Conservation (phyloP, 2,329 filamentous ascomycete species). For the Venturia nashicola region DNA sequence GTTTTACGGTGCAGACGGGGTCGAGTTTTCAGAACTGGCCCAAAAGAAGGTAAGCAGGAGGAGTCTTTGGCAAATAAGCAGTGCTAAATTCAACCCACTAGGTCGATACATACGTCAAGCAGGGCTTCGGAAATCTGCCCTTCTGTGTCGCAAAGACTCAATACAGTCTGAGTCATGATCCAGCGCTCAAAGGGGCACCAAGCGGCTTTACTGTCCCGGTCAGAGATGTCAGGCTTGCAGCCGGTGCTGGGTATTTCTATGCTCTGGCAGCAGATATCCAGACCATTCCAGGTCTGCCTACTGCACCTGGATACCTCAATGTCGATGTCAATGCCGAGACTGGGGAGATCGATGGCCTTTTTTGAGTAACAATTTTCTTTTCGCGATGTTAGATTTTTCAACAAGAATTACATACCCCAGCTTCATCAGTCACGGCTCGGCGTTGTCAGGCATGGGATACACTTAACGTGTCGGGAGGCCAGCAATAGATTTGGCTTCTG, state of each 20-base stretch:
- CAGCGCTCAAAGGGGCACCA: conserved; percentile 86
- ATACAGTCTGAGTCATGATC: conserved; percentile 90
- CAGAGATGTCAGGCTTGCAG: conserved; percentile 83
- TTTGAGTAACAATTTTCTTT: conserved; percentile 40
- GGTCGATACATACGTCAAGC: conserved; percentile 71
- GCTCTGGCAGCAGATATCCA: conserved; percentile 95
- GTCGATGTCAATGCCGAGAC: conserved; percentile 56
- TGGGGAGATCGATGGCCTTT: conserved; percentile 56
- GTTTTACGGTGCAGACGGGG: conserved; percentile 86
- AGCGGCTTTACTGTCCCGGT: conserved; percentile 92
- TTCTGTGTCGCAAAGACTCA: conserved; percentile 98
- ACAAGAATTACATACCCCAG: conserved; percentile 4
- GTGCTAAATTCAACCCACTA: not conserved
- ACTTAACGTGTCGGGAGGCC: not conserved
- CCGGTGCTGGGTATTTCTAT: conserved; percentile 87
- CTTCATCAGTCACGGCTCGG: conserved; percentile 3
- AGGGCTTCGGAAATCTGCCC: conserved; percentile 84
- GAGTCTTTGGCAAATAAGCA: not conserved
- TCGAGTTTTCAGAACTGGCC: conserved; percentile 88
- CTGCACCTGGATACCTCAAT: conserved; percentile 89
- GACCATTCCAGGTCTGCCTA: conserved; percentile 91
- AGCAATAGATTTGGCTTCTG: not conserved
- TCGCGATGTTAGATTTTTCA: not conserved
- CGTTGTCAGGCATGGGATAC: not conserved
- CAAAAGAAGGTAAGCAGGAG: conserved; percentile 65